Percentiles rank a stretch among this genome's conserved stretches.
Conservation (phyloP, 2,329 filamentous ascomycete genomes). For the Sarocladium strictum region DNA sequence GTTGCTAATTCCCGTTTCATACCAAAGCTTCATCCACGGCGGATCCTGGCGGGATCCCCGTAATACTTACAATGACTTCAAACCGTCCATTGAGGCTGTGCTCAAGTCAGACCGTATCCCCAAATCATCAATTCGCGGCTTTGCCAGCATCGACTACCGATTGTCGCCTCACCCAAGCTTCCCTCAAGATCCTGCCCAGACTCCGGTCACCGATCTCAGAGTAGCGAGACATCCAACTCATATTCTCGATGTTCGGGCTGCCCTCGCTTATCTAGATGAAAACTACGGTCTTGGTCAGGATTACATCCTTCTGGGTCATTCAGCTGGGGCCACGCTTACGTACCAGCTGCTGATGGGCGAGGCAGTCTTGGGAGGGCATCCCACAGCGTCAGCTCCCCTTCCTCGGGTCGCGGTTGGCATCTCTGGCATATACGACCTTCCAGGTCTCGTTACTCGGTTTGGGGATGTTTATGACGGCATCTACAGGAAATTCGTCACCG, state of each 20-base stretch:
- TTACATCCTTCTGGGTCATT: constrained; percentile 57
- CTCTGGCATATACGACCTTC: constrained; percentile 62
- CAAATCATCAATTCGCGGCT: constrained; percentile 43
- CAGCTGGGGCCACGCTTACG: constrained; percentile 57
- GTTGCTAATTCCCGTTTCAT: constrained; percentile 7
- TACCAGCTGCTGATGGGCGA: constrained; percentile 52
- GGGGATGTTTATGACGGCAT: constrained; percentile 26
- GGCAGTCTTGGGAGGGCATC: constrained; percentile 19
- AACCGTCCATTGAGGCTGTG: constrained; percentile 37
- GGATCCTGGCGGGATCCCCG: constrained; percentile 58
- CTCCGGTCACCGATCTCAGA: constrained; percentile 25
- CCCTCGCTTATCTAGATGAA: constrained; percentile 40
- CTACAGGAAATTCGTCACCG: constrained; percentile 52
- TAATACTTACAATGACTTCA: constrained; percentile 39
- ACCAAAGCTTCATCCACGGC: constrained; percentile 49
- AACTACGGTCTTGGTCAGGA: constrained; percentile 38
- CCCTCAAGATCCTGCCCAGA: constrained; percentile 27
- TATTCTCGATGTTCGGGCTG: constrained; percentile 48
- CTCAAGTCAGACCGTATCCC: constrained; percentile 22
- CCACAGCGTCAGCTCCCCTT: constrained; percentile 22
- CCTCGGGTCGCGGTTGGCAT: constrained; percentile 54
- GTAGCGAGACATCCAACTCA: constrained; percentile 53
- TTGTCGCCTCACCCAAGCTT: constrained; percentile 47
- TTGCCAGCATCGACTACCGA: constrained; percentile 59
- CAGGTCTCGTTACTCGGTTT: constrained; percentile 39